A percentile compares a stretch with the other conserved stretches of the same genome.
Conservation (phyloP, 768 basidiomycete species). For the Lyophyllum decastes region DNA sequence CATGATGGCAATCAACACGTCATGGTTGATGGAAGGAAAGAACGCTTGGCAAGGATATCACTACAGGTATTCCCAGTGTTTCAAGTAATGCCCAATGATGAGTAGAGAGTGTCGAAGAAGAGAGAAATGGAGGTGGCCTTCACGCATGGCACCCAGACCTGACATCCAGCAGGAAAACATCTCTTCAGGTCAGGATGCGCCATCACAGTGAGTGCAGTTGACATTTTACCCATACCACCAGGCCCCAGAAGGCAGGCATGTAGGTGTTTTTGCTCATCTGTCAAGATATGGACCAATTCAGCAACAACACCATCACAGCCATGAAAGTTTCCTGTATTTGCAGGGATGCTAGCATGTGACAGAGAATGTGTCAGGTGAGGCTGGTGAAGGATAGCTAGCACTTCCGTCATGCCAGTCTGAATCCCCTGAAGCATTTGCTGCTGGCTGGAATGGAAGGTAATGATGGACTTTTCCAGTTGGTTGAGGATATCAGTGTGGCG, state of each 20-base stretch:
- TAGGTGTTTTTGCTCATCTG: not conserved
- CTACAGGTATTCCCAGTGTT: conserved; percentile 18
- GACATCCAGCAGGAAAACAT: conserved; percentile 18
- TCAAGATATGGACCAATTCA: conserved; percentile 15
- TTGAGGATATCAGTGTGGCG: too few species aligned
- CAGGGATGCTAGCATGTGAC: conserved; percentile 3
- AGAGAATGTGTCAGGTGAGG: not conserved
- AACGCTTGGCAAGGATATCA: conserved; percentile 23
- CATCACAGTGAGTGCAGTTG: conserved; percentile 33
- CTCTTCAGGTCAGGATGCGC: conserved; percentile 20
- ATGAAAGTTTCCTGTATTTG: conserved; percentile 19
- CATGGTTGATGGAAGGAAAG: too few species aligned
- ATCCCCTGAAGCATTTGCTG: not conserved
- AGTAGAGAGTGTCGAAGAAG: conserved; percentile 23
- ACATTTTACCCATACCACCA: conserved; percentile 42
- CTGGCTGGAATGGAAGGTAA: conserved; percentile 1
- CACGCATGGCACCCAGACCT: conserved; percentile 36
- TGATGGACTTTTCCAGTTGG: conserved; percentile 1
- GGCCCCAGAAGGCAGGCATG: conserved; percentile 24
- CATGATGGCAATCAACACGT: too few species aligned
- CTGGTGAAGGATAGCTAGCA: not conserved
- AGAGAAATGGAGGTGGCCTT: conserved; percentile 25
- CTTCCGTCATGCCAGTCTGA: conserved; percentile 1
- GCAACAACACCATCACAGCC: conserved; percentile 20
- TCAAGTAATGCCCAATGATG: conserved; percentile 20